phyloP scores from a whole-genome alignment of 768 basidiomycete species.

The Nidularia pulvinata region DNA sequence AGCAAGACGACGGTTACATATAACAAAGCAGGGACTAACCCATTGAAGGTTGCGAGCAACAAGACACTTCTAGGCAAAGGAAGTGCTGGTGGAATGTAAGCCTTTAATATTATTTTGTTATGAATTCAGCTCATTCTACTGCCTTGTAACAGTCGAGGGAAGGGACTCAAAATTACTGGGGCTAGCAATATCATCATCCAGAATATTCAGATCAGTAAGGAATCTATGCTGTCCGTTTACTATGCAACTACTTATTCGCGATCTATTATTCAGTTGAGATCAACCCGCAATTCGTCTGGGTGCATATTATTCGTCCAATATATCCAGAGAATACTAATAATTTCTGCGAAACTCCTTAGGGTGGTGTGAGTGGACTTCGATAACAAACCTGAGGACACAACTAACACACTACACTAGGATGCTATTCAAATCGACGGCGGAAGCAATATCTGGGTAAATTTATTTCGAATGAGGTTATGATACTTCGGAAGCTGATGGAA shows the following conservation, averaged over 20 bases:
- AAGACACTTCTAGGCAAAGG: slow-evolving; percentile 21
- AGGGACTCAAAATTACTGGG: slow-evolving; percentile 13
- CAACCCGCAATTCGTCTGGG: slow-evolving; percentile 17
- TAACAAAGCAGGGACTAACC: slow-evolving; percentile 12
- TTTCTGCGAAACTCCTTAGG: no score
- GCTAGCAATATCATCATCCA: slow-evolving; percentile 21
- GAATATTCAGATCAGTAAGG: slow-evolving; percentile 11
- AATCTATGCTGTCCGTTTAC: not conserved
- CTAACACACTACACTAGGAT: slow-evolving; percentile 4
- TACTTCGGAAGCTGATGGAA: not conserved
- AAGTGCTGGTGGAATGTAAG: slow-evolving; percentile 14
- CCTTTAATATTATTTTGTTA: not conserved
- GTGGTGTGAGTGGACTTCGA: no score
- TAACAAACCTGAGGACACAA: no score
- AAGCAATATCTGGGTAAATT: slow-evolving; percentile 17
- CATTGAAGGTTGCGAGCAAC: slow-evolving; percentile 17
- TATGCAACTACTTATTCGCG: not conserved
- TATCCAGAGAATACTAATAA: no score
- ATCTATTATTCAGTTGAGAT: slow-evolving; percentile 9
- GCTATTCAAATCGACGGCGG: slow-evolving; percentile 21
- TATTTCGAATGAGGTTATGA: not conserved
- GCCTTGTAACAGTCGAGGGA: slow-evolving; percentile 3
- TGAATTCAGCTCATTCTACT: not conserved
- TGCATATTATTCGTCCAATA: not conserved
- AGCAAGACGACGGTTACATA: slow-evolving; percentile 13